Evolutionary conservation across 2,329 filamentous ascomycete species (phyloP), one percentile per base, ranked within the genome.

Genomic region (Seiridium cupressi): DNA sequence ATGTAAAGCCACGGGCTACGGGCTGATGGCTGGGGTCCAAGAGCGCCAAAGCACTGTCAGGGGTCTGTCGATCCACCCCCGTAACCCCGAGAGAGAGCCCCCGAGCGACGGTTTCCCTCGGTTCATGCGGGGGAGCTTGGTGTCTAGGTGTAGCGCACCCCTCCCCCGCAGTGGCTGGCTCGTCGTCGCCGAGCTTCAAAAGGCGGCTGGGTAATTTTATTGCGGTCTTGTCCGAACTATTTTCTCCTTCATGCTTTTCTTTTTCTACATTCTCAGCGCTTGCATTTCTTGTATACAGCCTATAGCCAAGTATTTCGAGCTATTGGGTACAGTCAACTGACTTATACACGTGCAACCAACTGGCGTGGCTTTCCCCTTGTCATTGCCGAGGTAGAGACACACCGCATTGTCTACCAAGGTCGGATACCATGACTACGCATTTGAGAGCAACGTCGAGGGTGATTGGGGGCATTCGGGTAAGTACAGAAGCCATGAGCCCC

Each of bases 401-500:
- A 32, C 18, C 35, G 5, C 11, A n/a, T 38, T 38, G 8, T 53
- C 34, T 13, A 9, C 38, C 35, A 35, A 32, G 49, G 4, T 4
- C 32, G 7, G 32, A 35, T n/a, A 74, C 70, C 63, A 91, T 91
- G 89, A 84, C 88, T 58, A 78, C 90, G 74, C 87, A 84, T 68
- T 75, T 88, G 60, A 82, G 85, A 74, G 79, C 81, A 66, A 85
- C 87, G 59, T 80, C 85, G 48, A 81, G 84, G 76, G 88, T 86
- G 68, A 75, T 91, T 66, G 81, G 85, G 74, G 84, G 83, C 67
- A 74, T 89, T 61, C 86, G 85, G 79, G 89, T 90, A 79, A 72
- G 81, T 70, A 10, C 18, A 44, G 11, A 3, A 31, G n/a, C 18
- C 18, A 26, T 26, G 18, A 26, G 18, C 18, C 18, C 18, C 18